These are phyloP conservation scores for Lachancea thermotolerans DNA, from an alignment of 805 yeast species.

Conservation along the genomic window DNA sequence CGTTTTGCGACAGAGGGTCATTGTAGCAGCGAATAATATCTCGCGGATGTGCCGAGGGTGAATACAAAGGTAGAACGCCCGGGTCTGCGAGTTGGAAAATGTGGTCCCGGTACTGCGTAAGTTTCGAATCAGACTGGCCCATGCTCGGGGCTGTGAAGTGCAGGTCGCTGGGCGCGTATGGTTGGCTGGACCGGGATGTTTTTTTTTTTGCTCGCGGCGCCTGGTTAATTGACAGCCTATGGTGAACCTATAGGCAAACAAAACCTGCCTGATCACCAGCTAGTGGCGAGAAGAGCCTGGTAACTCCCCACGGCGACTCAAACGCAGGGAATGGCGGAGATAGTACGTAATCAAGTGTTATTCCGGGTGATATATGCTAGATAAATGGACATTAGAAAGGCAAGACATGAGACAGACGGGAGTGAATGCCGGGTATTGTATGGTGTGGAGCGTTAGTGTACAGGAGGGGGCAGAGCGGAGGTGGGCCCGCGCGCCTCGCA, in stretches of 20 bases:
- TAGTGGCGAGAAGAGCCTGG: too few species aligned
- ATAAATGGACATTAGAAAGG: too few species aligned
- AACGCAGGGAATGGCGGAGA: too few species aligned
- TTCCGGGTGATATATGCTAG: too few species aligned
- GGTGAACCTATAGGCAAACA: too few species aligned
- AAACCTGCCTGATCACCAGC: too few species aligned
- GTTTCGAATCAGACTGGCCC: slow-evolving; percentile 71
- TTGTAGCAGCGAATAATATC: slow-evolving; percentile 22
- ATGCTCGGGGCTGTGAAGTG: slow-evolving; percentile 29
- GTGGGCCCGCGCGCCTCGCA: too few species aligned
- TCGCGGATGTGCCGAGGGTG: slow-evolving; percentile 4
- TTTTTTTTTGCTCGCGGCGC: neutral
- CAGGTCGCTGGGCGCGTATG: too few species aligned
- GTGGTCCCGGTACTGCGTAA: slow-evolving; percentile 48
- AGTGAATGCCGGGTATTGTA: neutral
- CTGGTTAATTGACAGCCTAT: too few species aligned
- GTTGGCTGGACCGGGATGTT: neutral
- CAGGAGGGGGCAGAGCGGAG: neutral
- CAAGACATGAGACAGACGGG: neutral
- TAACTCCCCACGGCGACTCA: too few species aligned
- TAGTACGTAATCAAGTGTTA: too few species aligned
- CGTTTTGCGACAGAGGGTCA: slow-evolving; percentile 10
- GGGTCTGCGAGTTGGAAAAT: slow-evolving; percentile 51
- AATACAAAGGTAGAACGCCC: slow-evolving; percentile 14
- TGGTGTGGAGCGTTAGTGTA: neutral